phyloP scores from a whole-genome alignment of 495 filamentous ascomycete genomes.

The Neurospora sp. region DNA sequence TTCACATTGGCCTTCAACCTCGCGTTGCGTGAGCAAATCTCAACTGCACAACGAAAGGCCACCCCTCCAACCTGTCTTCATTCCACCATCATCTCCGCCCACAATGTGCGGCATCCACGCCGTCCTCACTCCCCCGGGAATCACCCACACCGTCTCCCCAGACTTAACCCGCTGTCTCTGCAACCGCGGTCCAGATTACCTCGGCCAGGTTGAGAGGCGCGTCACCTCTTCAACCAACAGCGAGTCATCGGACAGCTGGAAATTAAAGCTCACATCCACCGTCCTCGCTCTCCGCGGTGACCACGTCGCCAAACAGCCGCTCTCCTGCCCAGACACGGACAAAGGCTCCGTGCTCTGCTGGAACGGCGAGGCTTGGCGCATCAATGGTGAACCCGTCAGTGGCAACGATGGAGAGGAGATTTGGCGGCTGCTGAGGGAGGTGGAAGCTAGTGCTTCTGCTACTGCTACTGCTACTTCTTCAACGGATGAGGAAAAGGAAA shows the following conservation, averaged over 20 bases:
- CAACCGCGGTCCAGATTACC: constrained; percentile 43
- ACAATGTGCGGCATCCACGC: constrained; percentile 42
- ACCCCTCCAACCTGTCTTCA: neutral
- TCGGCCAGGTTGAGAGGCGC: constrained; percentile 29
- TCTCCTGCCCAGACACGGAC: constrained; percentile 45
- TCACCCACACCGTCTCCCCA: constrained; percentile 13
- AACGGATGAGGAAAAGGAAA: constrained; percentile 7
- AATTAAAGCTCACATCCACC: constrained; percentile 62
- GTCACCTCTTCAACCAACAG: neutral
- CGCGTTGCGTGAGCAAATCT: neutral
- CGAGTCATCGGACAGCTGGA: constrained; percentile 3
- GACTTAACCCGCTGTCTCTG: constrained; percentile 23
- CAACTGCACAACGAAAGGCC: neutral
- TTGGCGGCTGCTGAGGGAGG: constrained; percentile 43
- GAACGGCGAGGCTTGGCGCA: constrained; percentile 97
- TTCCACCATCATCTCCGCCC: neutral
- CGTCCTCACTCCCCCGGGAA: constrained; percentile 17
- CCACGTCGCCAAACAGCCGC: constrained; percentile 61
- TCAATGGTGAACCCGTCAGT: constrained; percentile 41
- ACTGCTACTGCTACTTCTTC: constrained; percentile 3
- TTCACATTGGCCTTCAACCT: neutral
- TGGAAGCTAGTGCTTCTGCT: constrained; percentile 31
- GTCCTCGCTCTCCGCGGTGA: constrained; percentile 79
- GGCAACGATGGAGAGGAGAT: constrained; percentile 73
- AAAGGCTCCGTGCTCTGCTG: constrained; percentile 78